Conservation (phyloP, 2,329 filamentous ascomycete genomes). For the Penicillium sp. region DNA sequence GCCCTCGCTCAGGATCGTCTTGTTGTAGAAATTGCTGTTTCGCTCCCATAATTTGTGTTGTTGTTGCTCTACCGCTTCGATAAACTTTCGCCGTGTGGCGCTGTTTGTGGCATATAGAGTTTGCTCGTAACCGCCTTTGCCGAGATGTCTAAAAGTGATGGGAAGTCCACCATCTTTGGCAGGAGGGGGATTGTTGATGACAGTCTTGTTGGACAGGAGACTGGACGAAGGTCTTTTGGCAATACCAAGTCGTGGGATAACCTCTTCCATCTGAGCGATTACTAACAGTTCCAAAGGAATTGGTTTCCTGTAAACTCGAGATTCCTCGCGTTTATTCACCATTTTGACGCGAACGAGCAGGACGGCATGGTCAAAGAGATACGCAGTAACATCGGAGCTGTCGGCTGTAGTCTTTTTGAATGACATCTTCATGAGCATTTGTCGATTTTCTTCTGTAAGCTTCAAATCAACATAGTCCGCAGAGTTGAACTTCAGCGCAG, state of each 20-base stretch:
- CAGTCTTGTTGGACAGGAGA: constrained; percentile 64
- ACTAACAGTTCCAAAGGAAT: constrained; percentile 91
- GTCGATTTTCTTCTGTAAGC: constrained; percentile 87
- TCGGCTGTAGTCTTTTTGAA: constrained; percentile 92
- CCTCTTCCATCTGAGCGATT: constrained; percentile 95
- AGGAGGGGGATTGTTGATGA: constrained; percentile 48
- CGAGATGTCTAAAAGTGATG: constrained; percentile 93
- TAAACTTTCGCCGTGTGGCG: constrained; percentile 89
- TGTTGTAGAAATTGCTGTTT: constrained; percentile 67
- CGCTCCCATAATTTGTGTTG: constrained; percentile 80
- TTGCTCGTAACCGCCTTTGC: constrained; percentile 90
- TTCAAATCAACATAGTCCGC: constrained; percentile 92
- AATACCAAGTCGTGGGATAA: constrained; percentile 76
- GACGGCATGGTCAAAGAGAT: constrained; percentile 94
- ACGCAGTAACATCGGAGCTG: constrained; percentile 85
- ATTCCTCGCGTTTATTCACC: constrained; percentile 88
- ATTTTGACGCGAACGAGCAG: constrained; percentile 88
- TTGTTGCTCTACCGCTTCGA: constrained; percentile 89
- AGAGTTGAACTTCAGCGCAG: constrained; percentile 85
- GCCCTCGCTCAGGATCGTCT: constrained; percentile 71
- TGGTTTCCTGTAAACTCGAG: constrained; percentile 91
- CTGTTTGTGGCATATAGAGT: constrained; percentile 85
- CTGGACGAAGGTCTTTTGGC: constrained; percentile 87
- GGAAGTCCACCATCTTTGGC: constrained; percentile 74
- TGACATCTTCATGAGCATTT: constrained; percentile 89